phyloP scores from a whole-genome alignment of 2,329 filamentous ascomycete species.

The Diaporthe sp. region DNA sequence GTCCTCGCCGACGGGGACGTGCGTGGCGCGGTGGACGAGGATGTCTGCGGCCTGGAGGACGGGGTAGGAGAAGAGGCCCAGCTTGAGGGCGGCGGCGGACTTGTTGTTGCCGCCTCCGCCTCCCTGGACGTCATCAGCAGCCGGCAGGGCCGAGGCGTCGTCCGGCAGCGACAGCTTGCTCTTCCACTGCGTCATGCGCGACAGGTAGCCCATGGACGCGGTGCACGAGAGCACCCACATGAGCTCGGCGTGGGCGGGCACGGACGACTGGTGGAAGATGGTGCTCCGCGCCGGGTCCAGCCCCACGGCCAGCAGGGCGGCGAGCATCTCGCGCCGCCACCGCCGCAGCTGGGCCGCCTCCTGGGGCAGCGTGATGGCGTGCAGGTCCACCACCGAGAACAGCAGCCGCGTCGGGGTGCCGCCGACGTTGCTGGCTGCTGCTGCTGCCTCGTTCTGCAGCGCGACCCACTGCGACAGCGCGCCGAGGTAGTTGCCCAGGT shows the following conservation, averaged over 20 bases:
- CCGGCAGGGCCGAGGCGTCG: conserved; percentile 70
- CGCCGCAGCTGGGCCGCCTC: conserved; percentile 71
- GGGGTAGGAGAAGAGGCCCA: conserved; percentile 95
- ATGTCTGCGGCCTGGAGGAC: conserved; percentile 97
- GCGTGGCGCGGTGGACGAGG: conserved; percentile 83
- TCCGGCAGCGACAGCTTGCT: conserved; percentile 79
- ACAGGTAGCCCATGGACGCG: conserved; percentile 92
- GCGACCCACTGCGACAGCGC: conserved; percentile 89
- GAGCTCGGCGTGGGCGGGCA: conserved; percentile 85
- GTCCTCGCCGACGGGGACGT: conserved; percentile 97
- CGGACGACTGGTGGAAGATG: conserved; percentile 86
- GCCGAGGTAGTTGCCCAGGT: conserved; percentile 95
- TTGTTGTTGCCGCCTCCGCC: neutral
- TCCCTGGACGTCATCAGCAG: conserved; percentile 44
- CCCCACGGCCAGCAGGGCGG: conserved; percentile 86
- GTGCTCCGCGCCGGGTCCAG: conserved; percentile 82
- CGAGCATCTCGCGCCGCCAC: conserved; percentile 81
- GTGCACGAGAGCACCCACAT: conserved; percentile 98
- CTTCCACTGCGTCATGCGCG: conserved; percentile 99
- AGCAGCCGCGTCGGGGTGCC: conserved; percentile 66
- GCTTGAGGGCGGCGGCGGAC: conserved; percentile 73
- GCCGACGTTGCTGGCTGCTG: conserved; percentile 57
- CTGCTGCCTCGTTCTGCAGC: conserved; percentile 76
- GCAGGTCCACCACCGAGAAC: conserved; percentile 93
- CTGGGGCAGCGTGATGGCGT: conserved; percentile 89